Evolutionary conservation across 2,329 filamentous ascomycete genomes (phyloP).

Genomic region (Trichoderma simmonsii): DNA sequence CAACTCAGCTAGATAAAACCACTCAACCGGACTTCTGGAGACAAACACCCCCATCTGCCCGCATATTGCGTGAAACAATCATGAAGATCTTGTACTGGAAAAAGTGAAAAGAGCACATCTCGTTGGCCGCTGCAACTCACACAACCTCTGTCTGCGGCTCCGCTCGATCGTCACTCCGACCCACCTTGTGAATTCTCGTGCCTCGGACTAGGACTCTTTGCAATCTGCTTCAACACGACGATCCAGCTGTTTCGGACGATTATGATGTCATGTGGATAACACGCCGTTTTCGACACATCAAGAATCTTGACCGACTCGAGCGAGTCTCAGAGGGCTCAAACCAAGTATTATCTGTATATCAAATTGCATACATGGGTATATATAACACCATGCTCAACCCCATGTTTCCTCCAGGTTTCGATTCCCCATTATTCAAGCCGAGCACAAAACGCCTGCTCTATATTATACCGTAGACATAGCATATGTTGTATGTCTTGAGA

Average conservation of each 20-base stretch:
- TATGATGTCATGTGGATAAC: slow-evolving; percentile 16
- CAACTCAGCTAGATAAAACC: neutral
- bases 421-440: neutral
- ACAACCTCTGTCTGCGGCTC: neutral
- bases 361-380: neutral
- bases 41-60: neutral
- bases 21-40: neutral
- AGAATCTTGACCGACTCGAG: neutral
- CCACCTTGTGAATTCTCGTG: neutral
- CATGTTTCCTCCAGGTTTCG: neutral
- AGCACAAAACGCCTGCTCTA: neutral
- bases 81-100: neutral
- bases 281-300: neutral
- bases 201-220: neutral
- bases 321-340: neutral
- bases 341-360: neutral
- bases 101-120: neutral
- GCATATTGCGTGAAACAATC: neutral
- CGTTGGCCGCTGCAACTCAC: neutral
- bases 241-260: neutral
- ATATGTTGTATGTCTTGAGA: neutral
- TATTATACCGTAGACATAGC: neutral
- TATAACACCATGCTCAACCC: neutral
- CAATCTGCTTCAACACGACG: neutral
- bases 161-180: neutral